Evolutionary conservation across 768 basidiomycete species (phyloP), one percentile per base, ranked within the genome.

Genomic region (Leucosporidium scottii): DNA sequence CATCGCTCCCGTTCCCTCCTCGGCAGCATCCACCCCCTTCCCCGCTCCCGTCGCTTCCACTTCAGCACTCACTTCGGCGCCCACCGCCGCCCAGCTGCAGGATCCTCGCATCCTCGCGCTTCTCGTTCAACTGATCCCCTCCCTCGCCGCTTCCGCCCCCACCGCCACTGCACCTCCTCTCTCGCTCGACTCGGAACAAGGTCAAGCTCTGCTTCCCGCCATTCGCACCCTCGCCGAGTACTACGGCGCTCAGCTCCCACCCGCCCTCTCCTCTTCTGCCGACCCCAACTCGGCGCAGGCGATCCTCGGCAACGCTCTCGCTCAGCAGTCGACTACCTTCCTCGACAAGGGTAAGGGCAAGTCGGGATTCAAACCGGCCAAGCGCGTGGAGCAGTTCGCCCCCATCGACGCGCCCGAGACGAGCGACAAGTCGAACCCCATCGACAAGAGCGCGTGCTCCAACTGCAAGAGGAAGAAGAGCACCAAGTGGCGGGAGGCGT

Each of bases 401-500:
- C 39, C 39, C 39, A 17, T 44, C 8, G n/a, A 12, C 49, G 44
- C 27, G 51, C 59, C 56, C 48, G 47, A 59, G 12, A 60, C 58
- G 27, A 57, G 34, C 20, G 49, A 34, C n/a, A 66, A 72, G 59
- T 55, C 64, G 39, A 72, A 72, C 57, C 71, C 71, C 27, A 51
- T 65, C 20, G 60, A 66, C 49, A 7, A 9, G 28, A 47, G 25
- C 3, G 67, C 66, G 2, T 73, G 72, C 58, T 60, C 55, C 9
- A 73, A 73, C 57, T 73, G 72, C 66, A 67, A 65, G 51, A 34
- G 72, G 28, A 65, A 61, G 68, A 73, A 73, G 66, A 65, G 63
- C 21, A 65, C 68, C 30, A 36, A 50, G 4, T 73, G 72, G 72
- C 27, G 68, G 23, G 66, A 62, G 28, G 64, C 66, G 0, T 20